Conservation (phyloP, 805 yeast species). For the Candida insectalens region DNA sequence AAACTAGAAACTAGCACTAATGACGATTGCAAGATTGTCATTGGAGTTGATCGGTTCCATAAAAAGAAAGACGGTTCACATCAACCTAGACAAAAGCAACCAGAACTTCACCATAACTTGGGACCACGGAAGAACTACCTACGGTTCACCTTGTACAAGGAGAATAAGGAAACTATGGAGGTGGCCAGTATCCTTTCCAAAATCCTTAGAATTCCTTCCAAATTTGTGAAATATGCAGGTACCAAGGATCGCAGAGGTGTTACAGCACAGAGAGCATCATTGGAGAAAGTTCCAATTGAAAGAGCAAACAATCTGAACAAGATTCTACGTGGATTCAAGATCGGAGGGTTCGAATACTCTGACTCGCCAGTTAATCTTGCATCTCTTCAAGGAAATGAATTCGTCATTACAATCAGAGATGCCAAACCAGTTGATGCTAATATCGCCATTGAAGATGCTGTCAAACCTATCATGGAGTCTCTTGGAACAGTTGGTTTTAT, state of each 20-base stretch:
- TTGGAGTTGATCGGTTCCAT: slow-evolving; percentile 40
- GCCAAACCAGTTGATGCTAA: slow-evolving; percentile 31
- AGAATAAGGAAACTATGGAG: slow-evolving; percentile 96
- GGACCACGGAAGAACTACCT: slow-evolving; percentile 64
- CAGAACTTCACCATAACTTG: slow-evolving; percentile 49
- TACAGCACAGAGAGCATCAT: slow-evolving; percentile 75
- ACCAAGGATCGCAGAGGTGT: slow-evolving; percentile 96
- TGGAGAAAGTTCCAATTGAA: slow-evolving; percentile 59
- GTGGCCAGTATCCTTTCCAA: slow-evolving; percentile 69
- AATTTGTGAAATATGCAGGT: slow-evolving; percentile 74
- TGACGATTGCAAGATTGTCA: slow-evolving; percentile 50
- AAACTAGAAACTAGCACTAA: slow-evolving; percentile 76
- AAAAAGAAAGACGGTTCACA: slow-evolving; percentile 31
- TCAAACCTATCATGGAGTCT: slow-evolving; percentile 45
- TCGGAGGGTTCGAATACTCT: slow-evolving; percentile 72
- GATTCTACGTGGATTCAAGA: slow-evolving; percentile 62
- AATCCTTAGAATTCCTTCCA: slow-evolving; percentile 65
- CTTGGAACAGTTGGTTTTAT: slow-evolving; percentile 68
- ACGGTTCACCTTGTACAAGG: slow-evolving; percentile 79
- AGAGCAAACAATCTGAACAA: slow-evolving; percentile 70
- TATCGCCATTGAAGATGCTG: slow-evolving; percentile 31
- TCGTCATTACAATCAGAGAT: slow-evolving; percentile 74
- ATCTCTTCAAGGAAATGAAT: slow-evolving; percentile 82
- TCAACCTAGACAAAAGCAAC: slow-evolving; percentile 21
- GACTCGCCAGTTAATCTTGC: slow-evolving; percentile 63